Evolutionary conservation across 306 rosid genomes (phyloP), one percentile per base, ranked within the genome.

Genomic region (Cucurbita moschata): DNA sequence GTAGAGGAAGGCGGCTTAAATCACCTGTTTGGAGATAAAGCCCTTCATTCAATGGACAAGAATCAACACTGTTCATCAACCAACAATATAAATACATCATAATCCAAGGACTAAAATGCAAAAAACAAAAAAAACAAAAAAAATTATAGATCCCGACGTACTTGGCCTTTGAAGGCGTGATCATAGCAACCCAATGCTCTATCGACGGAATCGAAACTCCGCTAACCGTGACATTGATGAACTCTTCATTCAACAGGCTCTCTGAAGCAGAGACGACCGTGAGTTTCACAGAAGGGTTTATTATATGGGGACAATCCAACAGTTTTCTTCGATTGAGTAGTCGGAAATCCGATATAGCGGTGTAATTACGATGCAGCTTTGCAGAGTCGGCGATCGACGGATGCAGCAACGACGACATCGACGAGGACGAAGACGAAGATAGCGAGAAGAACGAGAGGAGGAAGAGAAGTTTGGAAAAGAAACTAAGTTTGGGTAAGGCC

Each of bases 111-210:
- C 6, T 5, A n/a, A 19, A 56, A 30, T 30, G 35, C 35, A 30
- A 30, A 26, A 26, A 2, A 26, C 35, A 9, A 4, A 39, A 9
- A 11, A 30, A 18, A 39, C 0, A 4, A 39, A 9, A 11, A 30
- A 18, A 39, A 39, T 0, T 39, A 39, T 39, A 39, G 42, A 39
- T 6, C 5, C 42, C 44, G 44, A 57, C 87, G 75, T 90, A 93
- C 98, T 86, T 74, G 0, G 98, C 79, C 76, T 44, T 55, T 12
- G 96, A 82, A 52, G 97, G 98, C 10, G 98, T 87, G 46, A 93
- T 85, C 94, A 93, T 93, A 56, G 90, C 98, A 2, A 93, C 80
- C 98, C 98, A 93, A 65, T 88, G 87, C 9, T 7, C 15, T 0
- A 23, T 10, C 1, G 88, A 77, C 18, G 97, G 96, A 0, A 4